These are phyloP conservation scores for Dinochytrium kinnereticum DNA, from an alignment of 371 early-diverging fungal species.

Conservation along the genomic window DNA sequence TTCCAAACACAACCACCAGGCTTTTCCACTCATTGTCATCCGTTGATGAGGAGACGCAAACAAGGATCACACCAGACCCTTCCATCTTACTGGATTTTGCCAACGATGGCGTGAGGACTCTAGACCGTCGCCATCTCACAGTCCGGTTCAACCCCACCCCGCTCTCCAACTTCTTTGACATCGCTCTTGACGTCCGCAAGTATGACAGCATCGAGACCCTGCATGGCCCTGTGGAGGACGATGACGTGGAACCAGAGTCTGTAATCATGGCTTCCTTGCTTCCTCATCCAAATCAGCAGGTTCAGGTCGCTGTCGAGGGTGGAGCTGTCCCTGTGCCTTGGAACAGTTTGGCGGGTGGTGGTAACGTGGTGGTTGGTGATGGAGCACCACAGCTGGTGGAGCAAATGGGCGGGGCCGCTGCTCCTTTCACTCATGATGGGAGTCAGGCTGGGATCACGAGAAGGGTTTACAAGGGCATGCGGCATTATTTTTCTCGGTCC, in stretches of 20 bases:
- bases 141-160: background rate
- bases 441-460: too few species aligned
- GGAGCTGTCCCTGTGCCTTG: too few species aligned
- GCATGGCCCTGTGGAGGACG: background rate
- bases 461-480: conserved; percentile 17
- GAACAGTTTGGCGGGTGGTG: too few species aligned
- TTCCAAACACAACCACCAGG: background rate
- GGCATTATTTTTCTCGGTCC: conserved; percentile 7
- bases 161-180: background rate
- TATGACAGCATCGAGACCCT: background rate
- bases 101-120: background rate
- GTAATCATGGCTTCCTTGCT: background rate
- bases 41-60: background rate
- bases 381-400: too few species aligned
- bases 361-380: too few species aligned
- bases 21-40: background rate
- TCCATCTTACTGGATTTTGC: background rate
- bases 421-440: too few species aligned
- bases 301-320: background rate
- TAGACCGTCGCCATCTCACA: background rate
- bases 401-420: too few species aligned
- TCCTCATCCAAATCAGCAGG: background rate
- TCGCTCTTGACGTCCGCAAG: background rate
- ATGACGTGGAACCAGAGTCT: background rate
- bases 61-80: background rate